phyloP scores from a whole-genome alignment of 305 asterid genomes.

The Fraxinus sp. region DNA sequence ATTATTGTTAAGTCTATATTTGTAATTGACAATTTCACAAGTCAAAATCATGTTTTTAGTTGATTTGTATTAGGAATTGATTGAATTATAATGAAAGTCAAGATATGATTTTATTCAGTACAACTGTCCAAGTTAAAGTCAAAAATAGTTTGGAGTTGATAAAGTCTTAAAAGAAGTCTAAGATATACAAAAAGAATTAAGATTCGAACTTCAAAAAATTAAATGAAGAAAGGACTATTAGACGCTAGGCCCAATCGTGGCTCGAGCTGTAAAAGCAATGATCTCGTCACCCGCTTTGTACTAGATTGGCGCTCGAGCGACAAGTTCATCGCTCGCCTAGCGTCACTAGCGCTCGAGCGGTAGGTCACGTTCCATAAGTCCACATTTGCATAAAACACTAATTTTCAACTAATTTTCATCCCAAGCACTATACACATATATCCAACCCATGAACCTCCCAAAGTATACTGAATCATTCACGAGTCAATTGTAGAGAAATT shows the following conservation, averaged over 20 bases:
- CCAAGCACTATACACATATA: neutral
- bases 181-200: neutral
- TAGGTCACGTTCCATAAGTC: too few relatives aligned
- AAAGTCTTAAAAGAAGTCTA: neutral
- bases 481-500: too few relatives aligned
- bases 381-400: neutral
- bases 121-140: neutral
- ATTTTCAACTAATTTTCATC: neutral
- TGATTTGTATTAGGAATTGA: neutral
- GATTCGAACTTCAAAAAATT: neutral
- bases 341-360: neutral
- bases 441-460: neutral
- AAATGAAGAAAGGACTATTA: neutral
- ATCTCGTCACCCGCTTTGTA: neutral
- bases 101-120: neutral
- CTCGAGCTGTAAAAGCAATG: neutral
- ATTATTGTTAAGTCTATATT: neutral
- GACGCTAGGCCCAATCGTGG: neutral
- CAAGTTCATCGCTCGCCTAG: neutral
- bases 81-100: neutral
- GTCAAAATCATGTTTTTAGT: neutral
- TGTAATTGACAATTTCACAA: neutral
- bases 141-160: neutral
- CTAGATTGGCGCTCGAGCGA: neutral
- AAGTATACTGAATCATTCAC: neutral